Conservation (phyloP, 1,139 yeast species). For the Yamadazyma dushanensis region DNA sequence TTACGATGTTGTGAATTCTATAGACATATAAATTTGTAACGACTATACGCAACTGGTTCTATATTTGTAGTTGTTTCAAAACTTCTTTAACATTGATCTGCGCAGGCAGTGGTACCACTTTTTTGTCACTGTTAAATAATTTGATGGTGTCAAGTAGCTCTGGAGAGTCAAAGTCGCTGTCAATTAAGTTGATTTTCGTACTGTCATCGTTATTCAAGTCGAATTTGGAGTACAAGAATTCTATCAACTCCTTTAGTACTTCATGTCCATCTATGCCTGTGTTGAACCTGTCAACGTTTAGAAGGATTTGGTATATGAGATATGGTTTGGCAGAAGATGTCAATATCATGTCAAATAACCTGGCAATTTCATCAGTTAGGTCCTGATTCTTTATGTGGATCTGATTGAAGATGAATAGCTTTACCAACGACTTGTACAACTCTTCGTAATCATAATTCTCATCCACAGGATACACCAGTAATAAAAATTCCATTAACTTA, state of each 20-base stretch:
- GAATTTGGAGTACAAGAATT: conserved; percentile 10
- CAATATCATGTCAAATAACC: conserved; percentile 19
- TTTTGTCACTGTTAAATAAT: conserved; percentile 15
- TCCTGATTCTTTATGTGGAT: conserved; percentile 16
- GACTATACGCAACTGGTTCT: neutral
- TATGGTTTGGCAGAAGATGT: conserved; percentile 19
- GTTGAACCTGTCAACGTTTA: conserved; percentile 26
- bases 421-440: conserved; percentile 27
- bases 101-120: conserved; percentile 7
- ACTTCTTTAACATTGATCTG: conserved; percentile 11
- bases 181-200: conserved; percentile 16
- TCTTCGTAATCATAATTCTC: conserved; percentile 30
- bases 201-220: conserved; percentile 11
- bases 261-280: conserved; percentile 8
- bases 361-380: conserved; percentile 28
- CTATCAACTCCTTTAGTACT: conserved; percentile 8
- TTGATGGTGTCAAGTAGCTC: conserved; percentile 24
- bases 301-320: conserved; percentile 31
- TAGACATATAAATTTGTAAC: neutral
- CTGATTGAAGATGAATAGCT: conserved; percentile 27
- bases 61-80: neutral
- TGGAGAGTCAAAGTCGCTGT: conserved; percentile 33
- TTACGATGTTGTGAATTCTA: neutral
- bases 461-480: conserved; percentile 10
- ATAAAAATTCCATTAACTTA: conserved; percentile 10